A percentile compares a stretch with the other conserved stretches of the same genome.
These are phyloP conservation scores for Didymella arachidicola DNA, from an alignment of 2,329 filamentous ascomycete genomes.

Conservation along the genomic window DNA sequence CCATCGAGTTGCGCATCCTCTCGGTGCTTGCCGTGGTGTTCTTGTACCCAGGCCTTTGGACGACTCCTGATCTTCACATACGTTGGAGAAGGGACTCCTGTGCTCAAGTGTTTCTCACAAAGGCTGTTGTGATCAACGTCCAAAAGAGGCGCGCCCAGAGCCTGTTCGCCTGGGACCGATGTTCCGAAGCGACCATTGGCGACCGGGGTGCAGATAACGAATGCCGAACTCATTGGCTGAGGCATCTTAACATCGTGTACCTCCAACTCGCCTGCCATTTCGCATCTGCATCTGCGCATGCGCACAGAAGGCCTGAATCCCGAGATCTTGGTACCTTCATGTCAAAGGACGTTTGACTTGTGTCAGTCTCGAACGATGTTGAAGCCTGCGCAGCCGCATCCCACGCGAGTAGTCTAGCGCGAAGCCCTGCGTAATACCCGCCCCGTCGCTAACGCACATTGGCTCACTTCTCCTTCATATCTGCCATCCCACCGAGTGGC, in stretches of 20 bases:
- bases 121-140: slow-evolving; percentile 11
- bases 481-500: slow-evolving; percentile 39
- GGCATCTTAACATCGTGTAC: neutral
- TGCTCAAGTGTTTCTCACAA: slow-evolving; percentile 9
- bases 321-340: slow-evolving; percentile 4
- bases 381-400: slow-evolving; percentile 8
- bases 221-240: slow-evolving; percentile 9
- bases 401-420: slow-evolving; percentile 17
- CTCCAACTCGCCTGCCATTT: slow-evolving; percentile 3
- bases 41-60: slow-evolving; percentile 11
- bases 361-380: slow-evolving; percentile 2
- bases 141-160: slow-evolving; percentile 13
- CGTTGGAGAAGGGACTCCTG: slow-evolving; percentile 5
- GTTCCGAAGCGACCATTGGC: slow-evolving; percentile 16
- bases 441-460: slow-evolving; percentile 34
- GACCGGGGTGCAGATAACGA: slow-evolving; percentile 14
- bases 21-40: slow-evolving; percentile 4
- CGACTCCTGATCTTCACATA: slow-evolving; percentile 13
- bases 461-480: slow-evolving; percentile 37
- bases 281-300: slow-evolving; percentile 8
- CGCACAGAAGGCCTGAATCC: slow-evolving; percentile 9
- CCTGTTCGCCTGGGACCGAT: slow-evolving; percentile 7
- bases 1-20: neutral
- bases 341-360: slow-evolving; percentile 2
- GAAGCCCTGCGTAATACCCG: slow-evolving; percentile 31